These are phyloP conservation scores for Auricularia auricula-judae DNA, from an alignment of 768 basidiomycete genomes.

Conservation along the genomic window DNA sequence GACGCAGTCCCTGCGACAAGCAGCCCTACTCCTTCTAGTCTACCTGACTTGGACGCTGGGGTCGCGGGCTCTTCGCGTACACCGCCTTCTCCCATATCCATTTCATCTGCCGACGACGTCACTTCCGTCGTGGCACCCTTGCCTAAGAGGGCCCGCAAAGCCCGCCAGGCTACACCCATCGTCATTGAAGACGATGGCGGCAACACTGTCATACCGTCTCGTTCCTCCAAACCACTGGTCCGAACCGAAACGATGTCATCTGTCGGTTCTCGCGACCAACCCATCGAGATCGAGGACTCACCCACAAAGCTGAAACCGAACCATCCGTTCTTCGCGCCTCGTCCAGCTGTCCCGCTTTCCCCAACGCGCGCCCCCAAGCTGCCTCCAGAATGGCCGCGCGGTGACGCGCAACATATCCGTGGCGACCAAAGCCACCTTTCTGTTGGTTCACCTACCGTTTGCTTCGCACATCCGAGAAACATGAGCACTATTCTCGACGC, in stretches of 20 bases:
- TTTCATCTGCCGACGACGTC: too few species aligned
- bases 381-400: conserved; percentile 37
- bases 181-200: background rate
- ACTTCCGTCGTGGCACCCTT: background rate
- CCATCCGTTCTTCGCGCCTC: conserved; percentile 37
- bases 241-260: conserved; percentile 2
- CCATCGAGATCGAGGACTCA: conserved; percentile 35
- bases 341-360: conserved; percentile 8
- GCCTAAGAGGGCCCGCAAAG: background rate
- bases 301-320: conserved; percentile 27
- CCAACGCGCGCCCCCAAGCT: conserved; percentile 7
- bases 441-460: background rate
- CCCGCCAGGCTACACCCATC: background rate
- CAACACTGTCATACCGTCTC: background rate
- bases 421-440: conserved; percentile 38
- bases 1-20: too few species aligned
- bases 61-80: background rate
- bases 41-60: background rate
- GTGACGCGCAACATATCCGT: conserved; percentile 47
- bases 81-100: background rate
- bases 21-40: too few species aligned
- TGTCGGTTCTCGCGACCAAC: conserved; percentile 27
- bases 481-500: too few species aligned
- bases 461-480: background rate
- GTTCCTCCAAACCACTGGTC: background rate